A percentile compares a stretch with the other conserved stretches of the same genome.
These are phyloP conservation scores for Hypoxylon sp. DNA, from an alignment of 2,329 filamentous ascomycete genomes.

Conservation along the genomic window DNA sequence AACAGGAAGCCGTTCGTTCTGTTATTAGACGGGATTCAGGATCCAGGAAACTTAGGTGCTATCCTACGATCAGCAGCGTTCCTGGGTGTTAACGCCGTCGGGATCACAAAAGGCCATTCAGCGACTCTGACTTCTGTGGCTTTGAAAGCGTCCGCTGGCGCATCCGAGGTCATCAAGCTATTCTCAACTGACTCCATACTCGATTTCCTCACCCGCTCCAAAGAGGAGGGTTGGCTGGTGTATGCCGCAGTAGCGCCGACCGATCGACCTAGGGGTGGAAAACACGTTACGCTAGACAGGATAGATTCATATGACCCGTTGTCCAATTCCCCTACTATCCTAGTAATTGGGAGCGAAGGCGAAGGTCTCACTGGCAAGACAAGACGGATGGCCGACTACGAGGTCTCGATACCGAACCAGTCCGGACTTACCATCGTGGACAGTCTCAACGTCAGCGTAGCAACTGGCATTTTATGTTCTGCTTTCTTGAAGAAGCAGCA, in stretches of 20 bases:
- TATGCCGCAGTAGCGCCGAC: conserved; percentile 79
- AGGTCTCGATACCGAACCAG: conserved; percentile 75
- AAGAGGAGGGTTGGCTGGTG: conserved; percentile 82
- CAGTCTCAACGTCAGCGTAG: conserved; percentile 94
- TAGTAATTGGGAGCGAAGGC: conserved; percentile 88
- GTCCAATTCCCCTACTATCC: conserved; percentile 75
- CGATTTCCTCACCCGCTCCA: conserved; percentile 78
- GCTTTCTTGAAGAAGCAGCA: conserved; percentile 71
- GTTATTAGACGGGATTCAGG: conserved; percentile 81
- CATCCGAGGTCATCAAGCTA: conserved; percentile 83
- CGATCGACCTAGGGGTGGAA: conserved; percentile 55
- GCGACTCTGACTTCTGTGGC: conserved; percentile 82
- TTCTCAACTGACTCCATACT: conserved; percentile 78
- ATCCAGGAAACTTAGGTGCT: conserved; percentile 91
- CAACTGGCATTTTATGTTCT: conserved; percentile 81
- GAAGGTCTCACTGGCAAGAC: conserved; percentile 78
- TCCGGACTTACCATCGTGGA: conserved; percentile 75
- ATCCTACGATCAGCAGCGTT: conserved; percentile 92
- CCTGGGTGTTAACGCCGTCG: conserved; percentile 88
- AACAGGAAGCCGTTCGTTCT: conserved; percentile 78
- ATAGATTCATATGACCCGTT: conserved; percentile 69
- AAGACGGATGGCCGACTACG: conserved; percentile 75
- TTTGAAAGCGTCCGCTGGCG: conserved; percentile 90
- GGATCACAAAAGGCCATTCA: conserved; percentile 80
- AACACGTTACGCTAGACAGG: conserved; percentile 65